phyloP scores from a whole-genome alignment of 2,329 filamentous ascomycete species.

The Nemania serpens region DNA sequence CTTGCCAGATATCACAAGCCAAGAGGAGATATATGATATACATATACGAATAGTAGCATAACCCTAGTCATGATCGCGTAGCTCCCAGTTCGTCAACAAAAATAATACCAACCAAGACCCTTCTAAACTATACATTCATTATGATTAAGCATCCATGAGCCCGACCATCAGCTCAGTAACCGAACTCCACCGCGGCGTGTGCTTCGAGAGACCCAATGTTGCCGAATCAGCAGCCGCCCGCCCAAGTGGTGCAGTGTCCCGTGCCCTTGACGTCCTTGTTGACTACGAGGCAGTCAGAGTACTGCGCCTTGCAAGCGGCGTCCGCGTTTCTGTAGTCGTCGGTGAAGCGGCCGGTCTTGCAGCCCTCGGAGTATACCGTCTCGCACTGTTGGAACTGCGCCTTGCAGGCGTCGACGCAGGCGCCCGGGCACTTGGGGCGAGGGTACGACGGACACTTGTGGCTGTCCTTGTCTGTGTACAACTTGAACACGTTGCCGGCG shows the following conservation, averaged over 20 bases:
- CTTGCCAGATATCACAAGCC: background rate
- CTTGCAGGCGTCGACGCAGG: conserved; percentile 58
- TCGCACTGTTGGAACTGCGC: conserved; percentile 56
- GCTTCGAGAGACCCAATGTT: background rate
- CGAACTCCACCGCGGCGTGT: background rate
- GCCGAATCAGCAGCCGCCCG: conserved; percentile 6
- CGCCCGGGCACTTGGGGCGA: conserved; percentile 44
- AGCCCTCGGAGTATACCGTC: conserved; percentile 55
- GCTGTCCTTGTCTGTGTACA: conserved; percentile 53
- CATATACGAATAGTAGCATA: background rate
- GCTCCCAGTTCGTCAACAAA: background rate
- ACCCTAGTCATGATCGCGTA: background rate
- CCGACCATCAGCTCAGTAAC: background rate
- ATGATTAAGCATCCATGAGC: conserved; percentile 5
- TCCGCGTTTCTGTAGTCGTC: conserved; percentile 40
- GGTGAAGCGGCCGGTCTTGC: conserved; percentile 42
- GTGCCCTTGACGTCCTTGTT: conserved; percentile 47
- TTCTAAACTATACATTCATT: conserved; percentile 10
- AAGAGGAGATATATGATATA: background rate
- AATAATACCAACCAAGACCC: background rate
- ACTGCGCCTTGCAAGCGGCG: conserved; percentile 55
- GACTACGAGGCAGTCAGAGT: conserved; percentile 51
- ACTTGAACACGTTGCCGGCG: conserved; percentile 55
- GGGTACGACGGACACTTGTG: conserved; percentile 51
- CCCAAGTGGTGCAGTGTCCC: conserved; percentile 46